A percentile compares a stretch with the other conserved stretches of the same genome.
Conservation (phyloP, 1,284 basidiomycete genomes). For the Trichosporon inkin region DNA sequence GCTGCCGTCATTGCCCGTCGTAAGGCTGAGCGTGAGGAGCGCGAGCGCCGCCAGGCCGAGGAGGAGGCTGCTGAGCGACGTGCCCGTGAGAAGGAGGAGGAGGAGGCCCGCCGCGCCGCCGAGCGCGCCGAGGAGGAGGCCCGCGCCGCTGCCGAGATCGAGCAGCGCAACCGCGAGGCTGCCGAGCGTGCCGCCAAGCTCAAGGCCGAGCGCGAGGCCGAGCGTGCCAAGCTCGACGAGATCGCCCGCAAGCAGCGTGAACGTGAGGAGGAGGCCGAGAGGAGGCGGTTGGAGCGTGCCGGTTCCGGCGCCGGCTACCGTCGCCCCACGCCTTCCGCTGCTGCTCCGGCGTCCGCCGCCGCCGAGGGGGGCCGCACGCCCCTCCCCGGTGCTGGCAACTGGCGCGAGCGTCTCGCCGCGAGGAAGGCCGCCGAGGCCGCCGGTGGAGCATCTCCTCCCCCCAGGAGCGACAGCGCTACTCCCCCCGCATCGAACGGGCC, state of each 20-base stretch:
- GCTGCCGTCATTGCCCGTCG: conserved; percentile 54
- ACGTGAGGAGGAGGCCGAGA: conserved; percentile 75
- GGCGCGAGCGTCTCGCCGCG: conserved; percentile 36
- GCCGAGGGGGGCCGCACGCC: conserved; percentile 34
- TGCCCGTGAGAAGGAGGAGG: conserved; percentile 56
- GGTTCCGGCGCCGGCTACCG: conserved; percentile 27
- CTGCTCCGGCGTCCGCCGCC: conserved; percentile 35
- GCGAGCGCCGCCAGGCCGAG: conserved; percentile 56
- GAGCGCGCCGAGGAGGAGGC: conserved; percentile 39
- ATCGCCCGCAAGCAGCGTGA: conserved; percentile 61
- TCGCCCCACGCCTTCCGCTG: conserved; percentile 17
- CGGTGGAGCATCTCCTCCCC: conserved; percentile 54
- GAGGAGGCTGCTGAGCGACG: conserved; percentile 58
- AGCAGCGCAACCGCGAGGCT: conserved; percentile 54
- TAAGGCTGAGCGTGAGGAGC: conserved; percentile 56
- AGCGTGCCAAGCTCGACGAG: conserved; percentile 62
- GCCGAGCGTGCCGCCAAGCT: conserved; percentile 30
- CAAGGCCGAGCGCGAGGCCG: conserved; percentile 58
- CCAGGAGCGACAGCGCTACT: conserved; percentile 26
- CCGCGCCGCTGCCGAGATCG: conserved; percentile 44
- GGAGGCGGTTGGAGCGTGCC: conserved; percentile 50
- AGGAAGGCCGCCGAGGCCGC: conserved; percentile 22
- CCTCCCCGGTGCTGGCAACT: conserved; percentile 34
- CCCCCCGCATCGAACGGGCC: conserved; percentile 17
- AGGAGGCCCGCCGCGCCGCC: conserved; percentile 29